Conservation (phyloP, 495 filamentous ascomycete genomes). For the Apiosordaria backusii region DNA sequence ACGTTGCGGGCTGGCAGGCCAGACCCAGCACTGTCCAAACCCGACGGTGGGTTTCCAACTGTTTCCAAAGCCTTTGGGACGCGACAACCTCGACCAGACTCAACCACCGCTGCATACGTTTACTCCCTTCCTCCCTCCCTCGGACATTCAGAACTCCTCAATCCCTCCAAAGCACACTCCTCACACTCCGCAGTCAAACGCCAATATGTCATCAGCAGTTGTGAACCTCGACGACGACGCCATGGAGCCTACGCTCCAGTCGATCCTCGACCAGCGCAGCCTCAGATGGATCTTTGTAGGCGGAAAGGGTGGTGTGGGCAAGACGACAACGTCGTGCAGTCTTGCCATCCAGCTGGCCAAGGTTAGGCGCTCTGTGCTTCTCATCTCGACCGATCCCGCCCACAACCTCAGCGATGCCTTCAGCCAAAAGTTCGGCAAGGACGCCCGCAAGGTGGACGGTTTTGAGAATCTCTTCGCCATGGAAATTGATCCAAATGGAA, state of each 20-base stretch:
- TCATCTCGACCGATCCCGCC: constrained; percentile 97
- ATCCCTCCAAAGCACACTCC: background rate
- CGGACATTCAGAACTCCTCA: background rate
- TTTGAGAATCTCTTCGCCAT: constrained; percentile 94
- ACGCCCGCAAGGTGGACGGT: constrained; percentile 86
- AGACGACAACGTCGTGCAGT: constrained; percentile 97
- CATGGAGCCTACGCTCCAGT: constrained; percentile 89
- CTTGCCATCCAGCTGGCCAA: constrained; percentile 97
- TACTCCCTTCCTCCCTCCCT: background rate
- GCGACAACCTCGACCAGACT: background rate
- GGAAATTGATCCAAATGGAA: constrained; percentile 99
- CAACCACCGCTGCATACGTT: background rate
- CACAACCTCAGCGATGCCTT: constrained; percentile 99
- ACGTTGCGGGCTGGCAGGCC: constrained; percentile 21
- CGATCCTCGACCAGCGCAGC: constrained; percentile 86
- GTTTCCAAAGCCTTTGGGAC: constrained; percentile 21
- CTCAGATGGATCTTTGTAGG: constrained; percentile 99
- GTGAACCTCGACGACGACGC: constrained; percentile 68
- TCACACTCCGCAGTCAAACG: background rate
- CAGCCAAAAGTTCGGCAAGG: constrained; percentile 98
- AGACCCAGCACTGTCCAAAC: constrained; percentile 5
- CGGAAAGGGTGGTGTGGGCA: constrained; percentile 98
- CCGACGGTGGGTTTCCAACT: constrained; percentile 31
- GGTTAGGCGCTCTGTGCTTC: constrained; percentile 88
- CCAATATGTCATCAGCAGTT: constrained; percentile 62